Conservation (phyloP, 768 basidiomycete species). For the Fomitopsis pulvina region DNA sequence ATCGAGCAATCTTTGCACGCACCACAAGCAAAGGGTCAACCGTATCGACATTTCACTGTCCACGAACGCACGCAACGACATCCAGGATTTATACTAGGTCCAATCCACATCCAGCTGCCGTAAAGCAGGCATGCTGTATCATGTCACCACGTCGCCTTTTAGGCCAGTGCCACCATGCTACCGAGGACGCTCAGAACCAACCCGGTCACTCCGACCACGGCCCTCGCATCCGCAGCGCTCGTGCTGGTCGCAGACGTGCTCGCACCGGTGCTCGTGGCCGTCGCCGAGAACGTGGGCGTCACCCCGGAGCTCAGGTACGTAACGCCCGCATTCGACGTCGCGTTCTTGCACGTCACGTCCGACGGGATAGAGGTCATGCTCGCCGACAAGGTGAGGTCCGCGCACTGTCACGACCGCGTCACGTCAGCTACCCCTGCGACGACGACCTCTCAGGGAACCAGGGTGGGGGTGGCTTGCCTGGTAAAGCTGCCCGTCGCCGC, state of each 20-base stretch:
- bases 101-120: too few relatives aligned
- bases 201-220: constrained; percentile 8
- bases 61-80: too few relatives aligned
- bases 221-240: constrained; percentile 7
- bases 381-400: constrained; percentile 67
- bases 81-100: too few relatives aligned
- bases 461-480: constrained; percentile 39
- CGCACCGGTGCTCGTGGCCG: background rate
- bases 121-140: too few relatives aligned
- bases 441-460: background rate
- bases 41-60: too few relatives aligned
- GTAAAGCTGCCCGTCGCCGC: constrained; percentile 67
- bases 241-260: constrained; percentile 1
- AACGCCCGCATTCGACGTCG: constrained; percentile 9
- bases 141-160: too few relatives aligned
- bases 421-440: background rate
- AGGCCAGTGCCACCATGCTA: constrained; percentile 17
- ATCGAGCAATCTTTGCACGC: too few relatives aligned
- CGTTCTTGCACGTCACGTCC: constrained; percentile 31
- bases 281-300: background rate
- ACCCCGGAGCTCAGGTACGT: background rate
- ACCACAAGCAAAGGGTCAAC: too few relatives aligned
- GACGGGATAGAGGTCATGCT: constrained; percentile 39
- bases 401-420: constrained; percentile 45
- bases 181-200: constrained; percentile 14